Evolutionary conservation across 192 early-diverging fungal species (phyloP), one percentile per base, ranked within the genome.

Genomic region (Podila horticola): DNA sequence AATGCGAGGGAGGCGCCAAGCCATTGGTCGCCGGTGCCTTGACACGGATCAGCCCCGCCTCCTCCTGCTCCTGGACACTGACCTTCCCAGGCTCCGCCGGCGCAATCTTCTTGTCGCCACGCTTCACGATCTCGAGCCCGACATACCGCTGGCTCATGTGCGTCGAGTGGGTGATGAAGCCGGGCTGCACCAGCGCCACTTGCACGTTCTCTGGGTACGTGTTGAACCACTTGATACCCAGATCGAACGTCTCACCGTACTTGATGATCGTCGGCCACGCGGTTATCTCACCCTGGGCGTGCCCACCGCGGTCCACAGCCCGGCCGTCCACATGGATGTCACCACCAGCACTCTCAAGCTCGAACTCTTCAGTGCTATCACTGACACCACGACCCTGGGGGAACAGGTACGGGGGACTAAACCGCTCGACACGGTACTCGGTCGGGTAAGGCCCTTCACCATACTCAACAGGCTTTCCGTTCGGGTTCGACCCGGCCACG

Each of bases 71-170:
- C 19, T 68, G 48, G 2, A n/a, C 66, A 11, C 0, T 64, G 19
- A 31, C 48, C 19, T 19, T 45, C 11, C 45, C 30, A 26, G 5
- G 11, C 2, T 26, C 69, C 9, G 7, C 20, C 15, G 59, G 38
- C 3, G 61, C 51, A 13, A 55, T 51, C 38, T 28, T 33, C 41
- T 67, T 72, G 10, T 50, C 57, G 0, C 64, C 76, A 2, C 76
- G 70, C 48, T 64, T 58, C 9, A 65, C 55, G 34, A 82, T 58
- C 34, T 83, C 61, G 3, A 85, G 66, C 11, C 69, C 76, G 4
- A 88, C 87, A 66, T 86, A 86, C 8, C 87, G 83, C 38, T 88
- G 87, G 31, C 83, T 84, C 87, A 88, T 88, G 36, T 88, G 87
- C 24, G 77, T 82, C 0, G 87, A 88, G 48, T 88, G 87, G 1